phyloP scores from a whole-genome alignment of 306 rosid species.

The Coriaria nepalensis region DNA sequence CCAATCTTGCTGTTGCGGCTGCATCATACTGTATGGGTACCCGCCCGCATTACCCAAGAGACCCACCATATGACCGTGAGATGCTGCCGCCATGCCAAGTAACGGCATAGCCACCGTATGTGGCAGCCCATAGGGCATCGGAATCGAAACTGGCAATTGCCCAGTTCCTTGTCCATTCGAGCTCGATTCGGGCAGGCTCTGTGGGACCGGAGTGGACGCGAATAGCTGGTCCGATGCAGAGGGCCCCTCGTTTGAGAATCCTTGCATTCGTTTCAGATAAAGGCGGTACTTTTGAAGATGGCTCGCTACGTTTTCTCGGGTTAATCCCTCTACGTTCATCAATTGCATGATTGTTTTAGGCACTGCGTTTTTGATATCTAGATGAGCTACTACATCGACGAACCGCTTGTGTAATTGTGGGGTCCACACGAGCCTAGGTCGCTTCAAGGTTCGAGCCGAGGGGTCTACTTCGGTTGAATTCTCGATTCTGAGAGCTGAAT shows the following conservation, averaged over 20 bases:
- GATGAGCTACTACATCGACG: slow-evolving; percentile 80
- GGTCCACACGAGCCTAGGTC: slow-evolving; percentile 84
- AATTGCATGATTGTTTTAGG: slow-evolving; percentile 89
- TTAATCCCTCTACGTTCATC: slow-evolving; percentile 94
- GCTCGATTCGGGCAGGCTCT: slow-evolving; percentile 44
- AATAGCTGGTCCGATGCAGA: slow-evolving; percentile 65
- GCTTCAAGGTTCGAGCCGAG: slow-evolving; percentile 36
- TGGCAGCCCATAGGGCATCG: slow-evolving; percentile 30
- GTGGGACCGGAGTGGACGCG: slow-evolving; percentile 66
- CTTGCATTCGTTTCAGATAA: slow-evolving; percentile 76
- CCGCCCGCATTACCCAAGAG: slow-evolving; percentile 18
- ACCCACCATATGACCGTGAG: slow-evolving; percentile 39
- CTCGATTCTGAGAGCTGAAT: slow-evolving; percentile 36
- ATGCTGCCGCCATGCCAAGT: slow-evolving; percentile 26
- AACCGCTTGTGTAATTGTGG: slow-evolving; percentile 87
- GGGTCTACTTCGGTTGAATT: slow-evolving; percentile 26
- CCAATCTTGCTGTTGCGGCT: slow-evolving; percentile 36
- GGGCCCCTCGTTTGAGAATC: slow-evolving; percentile 48
- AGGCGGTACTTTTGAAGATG: slow-evolving; percentile 89
- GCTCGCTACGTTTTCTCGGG: slow-evolving; percentile 89
- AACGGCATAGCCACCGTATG: slow-evolving; percentile 45
- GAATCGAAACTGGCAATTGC: slow-evolving; percentile 27
- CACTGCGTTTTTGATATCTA: slow-evolving; percentile 83
- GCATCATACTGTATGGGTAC: slow-evolving; percentile 35
- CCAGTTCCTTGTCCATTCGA: slow-evolving; percentile 28